These are phyloP conservation scores for Botryotinia narcissicola DNA, from an alignment of 2,329 filamentous ascomycete species.

Conservation along the genomic window DNA sequence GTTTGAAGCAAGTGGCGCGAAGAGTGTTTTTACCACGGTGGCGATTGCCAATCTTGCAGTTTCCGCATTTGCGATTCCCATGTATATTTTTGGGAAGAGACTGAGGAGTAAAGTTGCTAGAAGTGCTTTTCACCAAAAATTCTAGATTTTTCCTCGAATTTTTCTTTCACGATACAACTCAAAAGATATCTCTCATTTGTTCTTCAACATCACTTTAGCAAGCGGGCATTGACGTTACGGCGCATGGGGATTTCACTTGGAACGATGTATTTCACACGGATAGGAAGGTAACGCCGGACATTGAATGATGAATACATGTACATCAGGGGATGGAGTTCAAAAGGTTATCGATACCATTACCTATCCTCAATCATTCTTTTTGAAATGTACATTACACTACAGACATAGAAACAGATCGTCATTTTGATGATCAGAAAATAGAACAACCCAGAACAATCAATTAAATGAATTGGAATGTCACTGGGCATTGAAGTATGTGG, in stretches of 20 bases:
- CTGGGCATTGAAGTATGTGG: neutral
- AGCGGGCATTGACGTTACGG: neutral
- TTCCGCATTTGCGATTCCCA: slow-evolving; percentile 29
- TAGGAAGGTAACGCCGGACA: neutral
- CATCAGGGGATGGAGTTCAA: neutral
- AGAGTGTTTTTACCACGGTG: slow-evolving; percentile 28
- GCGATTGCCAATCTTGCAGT: slow-evolving; percentile 28
- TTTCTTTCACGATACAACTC: neutral
- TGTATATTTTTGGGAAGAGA: slow-evolving; percentile 37
- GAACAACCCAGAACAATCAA: neutral
- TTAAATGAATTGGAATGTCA: neutral
- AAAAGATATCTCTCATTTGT: neutral
- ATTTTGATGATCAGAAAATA: neutral
- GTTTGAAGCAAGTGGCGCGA: slow-evolving; percentile 34
- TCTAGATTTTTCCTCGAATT: slow-evolving; percentile 15
- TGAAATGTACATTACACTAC: neutral
- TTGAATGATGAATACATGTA: neutral
- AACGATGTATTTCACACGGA: neutral
- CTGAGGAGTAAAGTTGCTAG: slow-evolving; percentile 36
- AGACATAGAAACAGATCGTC: neutral
- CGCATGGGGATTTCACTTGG: neutral
- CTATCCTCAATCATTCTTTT: neutral
- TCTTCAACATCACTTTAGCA: neutral
- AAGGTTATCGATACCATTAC: neutral
- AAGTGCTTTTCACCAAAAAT: slow-evolving; percentile 27